Evolutionary conservation across 176 grass and related monocot species (phyloP), one percentile per base, ranked within the genome.

Genomic region (Cymbopogon citratus): DNA sequence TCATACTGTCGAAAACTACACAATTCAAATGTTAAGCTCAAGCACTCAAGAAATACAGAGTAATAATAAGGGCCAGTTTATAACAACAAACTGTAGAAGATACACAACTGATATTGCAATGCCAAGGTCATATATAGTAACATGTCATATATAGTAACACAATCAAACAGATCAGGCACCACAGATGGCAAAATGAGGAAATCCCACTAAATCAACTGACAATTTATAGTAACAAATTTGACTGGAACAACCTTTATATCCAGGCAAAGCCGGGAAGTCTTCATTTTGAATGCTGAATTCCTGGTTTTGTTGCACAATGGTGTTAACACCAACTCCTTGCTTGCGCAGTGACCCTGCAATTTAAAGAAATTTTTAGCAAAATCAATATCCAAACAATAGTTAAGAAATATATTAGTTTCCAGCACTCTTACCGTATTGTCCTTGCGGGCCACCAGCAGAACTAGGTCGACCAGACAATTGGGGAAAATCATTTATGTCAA

Each of bases 401-500:
- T 36, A 35, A 27, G 52, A 40, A 40, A 38, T 16, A 44, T 77
- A 60, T 49, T 12, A 52, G 48, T 86, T 57, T 66, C 72, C 60
- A 85, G 52, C 63, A 87, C 18, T 33, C 69, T 90, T 95, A 99
- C 96, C 96, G 80, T 91, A 99, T 85, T 99, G 96, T 66, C 96
- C 96, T 90, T 98, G 96, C 15, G 91, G 80, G 28, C 96, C 92
- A 68, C 96, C 89, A 21, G 90, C 92, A 52, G 96, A 99, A 91
- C 43, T 99, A 79, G 96, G 93, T n/a, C 91, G 91, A 23, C 92
- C 90, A 80, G 75, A 91, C 83, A 99, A 88, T 89, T 93, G 96
- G 66, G 92, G 96, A 71, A 99, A 99, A 91, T 99, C 96, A 90
- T 93, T 98, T 65, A 99, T 91, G 86, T 99, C 92, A 86, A 91